phyloP scores from a whole-genome alignment of 768 basidiomycete genomes.

The Stropharia rugosoannulata region DNA sequence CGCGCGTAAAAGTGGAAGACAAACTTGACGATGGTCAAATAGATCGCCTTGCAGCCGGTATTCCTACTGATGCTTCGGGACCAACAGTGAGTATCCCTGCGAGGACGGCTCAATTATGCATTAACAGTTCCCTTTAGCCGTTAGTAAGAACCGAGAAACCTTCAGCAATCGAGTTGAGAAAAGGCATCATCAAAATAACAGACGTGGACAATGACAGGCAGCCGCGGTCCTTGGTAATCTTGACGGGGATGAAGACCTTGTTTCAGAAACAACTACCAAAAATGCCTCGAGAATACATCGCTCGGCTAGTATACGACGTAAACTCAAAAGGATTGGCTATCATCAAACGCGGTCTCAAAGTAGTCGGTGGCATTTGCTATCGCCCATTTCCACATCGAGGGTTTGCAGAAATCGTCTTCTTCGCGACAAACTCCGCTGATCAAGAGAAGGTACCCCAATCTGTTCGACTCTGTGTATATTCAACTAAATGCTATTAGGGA shows the following conservation, averaged over 20 bases:
- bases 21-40: slow-evolving; percentile 79
- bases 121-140: slow-evolving; percentile 36
- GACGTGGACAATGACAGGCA: slow-evolving; percentile 83
- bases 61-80: slow-evolving; percentile 67
- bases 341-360: slow-evolving; percentile 91
- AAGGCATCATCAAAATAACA: slow-evolving; percentile 78
- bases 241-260: slow-evolving; percentile 94
- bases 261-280: slow-evolving; percentile 98
- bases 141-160: slow-evolving; percentile 69
- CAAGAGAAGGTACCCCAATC: slow-evolving; percentile 81
- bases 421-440: slow-evolving; percentile 93
- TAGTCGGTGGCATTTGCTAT: slow-evolving; percentile 97
- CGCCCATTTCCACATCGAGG: slow-evolving; percentile 92
- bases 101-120: background rate
- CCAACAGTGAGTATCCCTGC: slow-evolving; percentile 46
- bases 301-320: slow-evolving; percentile 87
- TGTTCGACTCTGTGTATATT: background rate
- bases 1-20: slow-evolving; percentile 71
- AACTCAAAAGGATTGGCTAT: slow-evolving; percentile 95
- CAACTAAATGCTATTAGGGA: slow-evolving; percentile 51
- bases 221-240: slow-evolving; percentile 76
- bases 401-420: slow-evolving; percentile 99
- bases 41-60: slow-evolving; percentile 74
- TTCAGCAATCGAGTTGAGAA: slow-evolving; percentile 76
- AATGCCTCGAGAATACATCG: slow-evolving; percentile 99